phyloP scores from a whole-genome alignment of 1,139 yeast genomes.

The Taphrina flavorubra region DNA sequence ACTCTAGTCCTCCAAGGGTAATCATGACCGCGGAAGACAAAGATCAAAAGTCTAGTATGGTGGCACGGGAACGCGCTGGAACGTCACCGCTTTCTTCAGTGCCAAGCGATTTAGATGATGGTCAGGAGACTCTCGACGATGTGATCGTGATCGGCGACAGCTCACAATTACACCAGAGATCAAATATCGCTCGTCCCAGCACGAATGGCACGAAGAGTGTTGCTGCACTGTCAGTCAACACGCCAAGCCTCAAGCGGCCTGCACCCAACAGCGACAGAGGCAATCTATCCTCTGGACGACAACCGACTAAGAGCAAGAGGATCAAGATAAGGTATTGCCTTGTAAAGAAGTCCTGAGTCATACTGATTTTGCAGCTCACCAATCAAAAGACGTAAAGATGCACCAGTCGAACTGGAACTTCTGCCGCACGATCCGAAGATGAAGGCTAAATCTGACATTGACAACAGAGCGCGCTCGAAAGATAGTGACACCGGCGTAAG shows the following conservation, averaged over 20 bases:
- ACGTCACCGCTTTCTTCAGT: slow-evolving; percentile 24
- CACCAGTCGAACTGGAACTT: slow-evolving; percentile 27
- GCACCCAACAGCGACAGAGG: slow-evolving; percentile 11
- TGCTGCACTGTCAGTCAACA: background rate
- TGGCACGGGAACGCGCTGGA: slow-evolving; percentile 8
- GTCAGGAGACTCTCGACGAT: background rate
- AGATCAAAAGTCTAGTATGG: background rate
- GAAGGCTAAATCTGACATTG: slow-evolving; percentile 10
- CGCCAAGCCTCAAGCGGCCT: slow-evolving; percentile 8
- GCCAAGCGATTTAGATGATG: slow-evolving; percentile 22
- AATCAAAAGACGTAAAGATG: slow-evolving; percentile 6
- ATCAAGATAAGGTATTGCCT: slow-evolving; percentile 27
- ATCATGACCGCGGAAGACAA: background rate
- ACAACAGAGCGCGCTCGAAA: slow-evolving; percentile 15
- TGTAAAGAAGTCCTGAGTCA: background rate
- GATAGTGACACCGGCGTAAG: slow-evolving; percentile 32
- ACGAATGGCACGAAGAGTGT: background rate
- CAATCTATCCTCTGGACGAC: background rate
- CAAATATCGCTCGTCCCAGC: background rate
- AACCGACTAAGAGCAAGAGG: slow-evolving; percentile 24
- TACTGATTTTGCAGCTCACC: slow-evolving; percentile 18
- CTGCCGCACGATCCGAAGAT: slow-evolving; percentile 24
- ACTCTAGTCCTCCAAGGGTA: background rate
- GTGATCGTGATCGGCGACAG: background rate
- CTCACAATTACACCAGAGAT: background rate